Evolutionary conservation across 148 eudicot genomes (phyloP).

Genomic region (Amaranthus cruentus): DNA sequence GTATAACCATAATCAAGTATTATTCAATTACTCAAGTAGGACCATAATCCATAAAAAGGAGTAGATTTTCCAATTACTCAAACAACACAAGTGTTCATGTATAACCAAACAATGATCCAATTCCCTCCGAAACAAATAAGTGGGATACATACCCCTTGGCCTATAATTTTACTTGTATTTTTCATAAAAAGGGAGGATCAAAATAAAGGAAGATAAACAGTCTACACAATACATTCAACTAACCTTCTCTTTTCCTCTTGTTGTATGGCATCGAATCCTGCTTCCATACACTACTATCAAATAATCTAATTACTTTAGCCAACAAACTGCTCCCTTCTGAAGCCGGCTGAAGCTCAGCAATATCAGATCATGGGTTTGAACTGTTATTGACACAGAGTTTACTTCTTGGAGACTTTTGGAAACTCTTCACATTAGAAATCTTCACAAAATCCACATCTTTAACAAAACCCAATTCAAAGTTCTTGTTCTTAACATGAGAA

Average conservation of each 20-base stretch:
- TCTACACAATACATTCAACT: too few relatives aligned
- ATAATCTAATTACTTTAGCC: constrained; percentile 35
- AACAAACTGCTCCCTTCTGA: constrained; percentile 81
- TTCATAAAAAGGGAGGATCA: too few relatives aligned
- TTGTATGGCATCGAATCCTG: constrained; percentile 44
- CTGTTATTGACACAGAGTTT: constrained; percentile 53
- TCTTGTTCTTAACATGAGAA: constrained; percentile 55
- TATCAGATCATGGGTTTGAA: constrained; percentile 65
- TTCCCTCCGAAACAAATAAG: too few relatives aligned
- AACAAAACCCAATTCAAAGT: constrained; percentile 47
- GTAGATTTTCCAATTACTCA: too few relatives aligned
- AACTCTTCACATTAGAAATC: constrained; percentile 47
- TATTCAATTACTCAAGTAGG: too few relatives aligned
- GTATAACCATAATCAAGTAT: background rate
- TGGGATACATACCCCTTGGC: too few relatives aligned
- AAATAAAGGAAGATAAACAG: too few relatives aligned
- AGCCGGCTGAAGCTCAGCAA: constrained; percentile 85
- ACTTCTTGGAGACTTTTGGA: constrained; percentile 36
- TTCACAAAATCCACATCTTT: constrained; percentile 60
- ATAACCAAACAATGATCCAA: too few relatives aligned
- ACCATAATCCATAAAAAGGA: too few relatives aligned
- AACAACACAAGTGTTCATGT: too few relatives aligned
- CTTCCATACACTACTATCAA: constrained; percentile 47
- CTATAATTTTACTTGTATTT: too few relatives aligned
- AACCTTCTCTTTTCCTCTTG: constrained; percentile 72